Evolutionary conservation across 2,329 filamentous ascomycete species (phyloP).

Genomic region (Fusarium anguioides): DNA sequence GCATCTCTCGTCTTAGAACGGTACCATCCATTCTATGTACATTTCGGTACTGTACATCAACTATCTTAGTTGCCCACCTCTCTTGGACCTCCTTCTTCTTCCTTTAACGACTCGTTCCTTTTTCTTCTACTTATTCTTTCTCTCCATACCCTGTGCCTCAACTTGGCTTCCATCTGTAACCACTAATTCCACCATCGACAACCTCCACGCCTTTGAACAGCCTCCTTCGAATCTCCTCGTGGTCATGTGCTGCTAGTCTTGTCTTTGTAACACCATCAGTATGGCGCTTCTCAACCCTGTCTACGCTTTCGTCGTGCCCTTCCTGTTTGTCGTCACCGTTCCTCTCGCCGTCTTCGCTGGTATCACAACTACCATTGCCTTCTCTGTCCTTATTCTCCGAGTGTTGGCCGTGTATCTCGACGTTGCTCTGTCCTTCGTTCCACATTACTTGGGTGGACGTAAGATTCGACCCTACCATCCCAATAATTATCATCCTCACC

Average conservation of each 20-base stretch:
- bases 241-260: slow-evolving; percentile 39
- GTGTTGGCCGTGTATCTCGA: slow-evolving; percentile 72
- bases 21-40: slow-evolving; percentile 2
- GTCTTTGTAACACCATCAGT: slow-evolving; percentile 20
- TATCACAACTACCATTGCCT: slow-evolving; percentile 71
- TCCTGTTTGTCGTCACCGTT: slow-evolving; percentile 70
- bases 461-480: slow-evolving; percentile 47
- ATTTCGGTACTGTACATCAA: slow-evolving; percentile 19
- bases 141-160: background rate
- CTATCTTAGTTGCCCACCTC: slow-evolving; percentile 11
- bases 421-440: slow-evolving; percentile 67
- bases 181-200: slow-evolving; percentile 14
- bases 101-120: background rate
- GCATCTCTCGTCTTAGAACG: slow-evolving; percentile 15
- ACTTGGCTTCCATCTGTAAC: background rate
- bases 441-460: slow-evolving; percentile 62
- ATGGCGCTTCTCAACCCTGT: slow-evolving; percentile 67
- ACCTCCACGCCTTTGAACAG: slow-evolving; percentile 3
- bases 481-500: slow-evolving; percentile 29
- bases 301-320: slow-evolving; percentile 68
- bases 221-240: slow-evolving; percentile 5
- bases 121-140: background rate
- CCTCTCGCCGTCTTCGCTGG: slow-evolving; percentile 72
- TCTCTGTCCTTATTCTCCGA: slow-evolving; percentile 69
- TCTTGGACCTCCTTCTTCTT: background rate